A percentile compares a stretch with the other conserved stretches of the same genome.
phyloP scores from a whole-genome alignment of 1,139 yeast genomes.

The Suhomyces bribrorum region DNA sequence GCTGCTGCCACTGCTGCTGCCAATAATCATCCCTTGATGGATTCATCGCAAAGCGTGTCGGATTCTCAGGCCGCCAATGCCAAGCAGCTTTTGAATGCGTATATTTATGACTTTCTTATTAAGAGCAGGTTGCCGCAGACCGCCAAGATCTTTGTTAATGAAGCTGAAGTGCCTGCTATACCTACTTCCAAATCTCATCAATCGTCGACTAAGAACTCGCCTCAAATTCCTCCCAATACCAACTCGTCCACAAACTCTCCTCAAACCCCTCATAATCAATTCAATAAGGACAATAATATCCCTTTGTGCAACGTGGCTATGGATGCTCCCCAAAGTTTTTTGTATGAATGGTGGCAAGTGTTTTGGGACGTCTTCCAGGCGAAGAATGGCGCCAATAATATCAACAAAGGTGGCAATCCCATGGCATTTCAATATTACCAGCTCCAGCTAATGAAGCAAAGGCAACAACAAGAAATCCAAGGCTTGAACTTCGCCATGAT shows the following conservation, averaged over 20 bases:
- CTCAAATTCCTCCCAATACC: conserved; percentile 17
- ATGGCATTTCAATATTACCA: conserved; percentile 73
- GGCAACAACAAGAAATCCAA: conserved; percentile 55
- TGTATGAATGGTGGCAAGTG: conserved; percentile 95
- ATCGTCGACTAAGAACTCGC: conserved; percentile 22
- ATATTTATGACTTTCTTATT: conserved; percentile 81
- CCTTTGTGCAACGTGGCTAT: conserved; percentile 55
- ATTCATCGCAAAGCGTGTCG: conserved; percentile 29
- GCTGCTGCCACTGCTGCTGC: conserved; percentile 13
- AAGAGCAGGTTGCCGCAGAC: conserved; percentile 73
- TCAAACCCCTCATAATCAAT: conserved; percentile 22
- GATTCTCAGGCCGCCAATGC: conserved; percentile 58
- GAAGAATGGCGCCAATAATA: conserved; percentile 36
- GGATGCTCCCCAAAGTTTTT: conserved; percentile 86
- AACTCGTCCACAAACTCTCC: conserved; percentile 22
- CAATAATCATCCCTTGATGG: conserved; percentile 22
- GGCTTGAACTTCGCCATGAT: conserved; percentile 36
- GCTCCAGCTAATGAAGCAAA: conserved; percentile 63
- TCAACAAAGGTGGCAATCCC: conserved; percentile 52
- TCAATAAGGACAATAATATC: conserved; percentile 41
- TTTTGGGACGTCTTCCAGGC: conserved; percentile 95
- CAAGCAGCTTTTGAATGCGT: conserved; percentile 74
- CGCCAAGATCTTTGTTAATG: conserved; percentile 70
- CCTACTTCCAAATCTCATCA: conserved; percentile 13
- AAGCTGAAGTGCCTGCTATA: conserved; percentile 57